Base-by-base conservation (phyloP, 257 asterid genomes). In the Osmanthus fragrans region DNA sequence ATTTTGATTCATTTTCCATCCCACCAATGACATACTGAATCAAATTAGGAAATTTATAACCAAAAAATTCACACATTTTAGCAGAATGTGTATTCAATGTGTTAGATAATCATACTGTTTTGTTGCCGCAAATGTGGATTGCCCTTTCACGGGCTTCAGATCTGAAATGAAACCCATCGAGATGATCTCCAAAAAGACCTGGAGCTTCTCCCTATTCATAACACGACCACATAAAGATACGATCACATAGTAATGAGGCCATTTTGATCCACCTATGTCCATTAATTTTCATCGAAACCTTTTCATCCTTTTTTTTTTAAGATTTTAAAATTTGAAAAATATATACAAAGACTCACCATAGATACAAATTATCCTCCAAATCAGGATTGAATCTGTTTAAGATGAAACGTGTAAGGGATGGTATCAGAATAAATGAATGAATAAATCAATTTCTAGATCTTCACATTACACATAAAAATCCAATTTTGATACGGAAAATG, bases 151-250 rank as follows among this genome's bases (percentile, higher is more conserved):
- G 75, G 77, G 82, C 92, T 76, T 82, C 87, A 23, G 86, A 71
- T 56, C 89, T 87, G 64, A 79, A 75, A 73, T 81, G 89, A 80
- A 84, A 51, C 73, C 88, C 92, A 27, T 69, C 80, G 79, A 85
- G 82, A 86, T 86, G 85, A 42, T 90, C 95, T 54, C 82, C 85
- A 71, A 89, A 19, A 75, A 91, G 85, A 47, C 86, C 97, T 75
- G 97, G 97, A 86, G 97, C 99, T 86, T 91, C 96, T 37, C 97
- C 97, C 99, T 94, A 79, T 80, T 64, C 29, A 85, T 30, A 73
- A 51, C 75, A 83, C 32, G 72, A 72, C 2, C 73, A 39, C 72
- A 73, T 42, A 71, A 63, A 75, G 30, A 78, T 70, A 73, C 75
- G 72, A n/a, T 37, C 68, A 39, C 80, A 80, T 75, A 70, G 80